Evolutionary conservation across 208 protist genomes (phyloP).

Genomic region (Crithidia thermophila): DNA sequence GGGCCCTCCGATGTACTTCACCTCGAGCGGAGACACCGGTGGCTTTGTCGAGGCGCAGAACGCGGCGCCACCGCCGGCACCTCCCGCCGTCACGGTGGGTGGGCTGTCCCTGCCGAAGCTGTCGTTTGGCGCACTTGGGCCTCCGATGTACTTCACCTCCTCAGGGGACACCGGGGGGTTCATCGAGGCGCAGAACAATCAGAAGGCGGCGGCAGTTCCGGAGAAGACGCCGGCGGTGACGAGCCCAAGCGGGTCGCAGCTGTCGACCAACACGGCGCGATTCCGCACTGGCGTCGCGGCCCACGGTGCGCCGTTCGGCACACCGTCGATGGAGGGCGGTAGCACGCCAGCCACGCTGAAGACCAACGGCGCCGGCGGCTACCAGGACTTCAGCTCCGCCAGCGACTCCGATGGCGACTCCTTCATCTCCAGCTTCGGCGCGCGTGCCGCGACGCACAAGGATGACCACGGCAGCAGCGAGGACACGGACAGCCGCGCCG

Average conservation of each 20-base stretch:
- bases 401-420: background rate
- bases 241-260: constrained; percentile 5
- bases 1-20: constrained; percentile 65
- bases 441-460: constrained; percentile 11
- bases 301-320: background rate
- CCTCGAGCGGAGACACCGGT: constrained; percentile 66
- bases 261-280: constrained; percentile 19
- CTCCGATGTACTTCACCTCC: background rate
- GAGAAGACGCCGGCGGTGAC: background rate
- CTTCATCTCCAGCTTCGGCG: constrained; percentile 1
- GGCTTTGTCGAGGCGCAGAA: constrained; percentile 36
- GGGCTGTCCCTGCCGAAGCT: background rate
- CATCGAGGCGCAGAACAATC: background rate
- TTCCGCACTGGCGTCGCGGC: constrained; percentile 6
- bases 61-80: background rate
- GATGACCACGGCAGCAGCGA: constrained; percentile 9
- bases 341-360: background rate
- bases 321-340: constrained; percentile 11
- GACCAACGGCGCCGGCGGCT: background rate
- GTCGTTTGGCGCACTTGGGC: background rate
- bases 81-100: background rate
- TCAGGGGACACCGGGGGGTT: background rate
- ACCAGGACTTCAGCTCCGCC: constrained; percentile 10
- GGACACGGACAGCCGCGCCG: constrained; percentile 6
- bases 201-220: background rate